Conservation (phyloP, 306 rosid species). For the Cyclanthera cordifolia region DNA sequence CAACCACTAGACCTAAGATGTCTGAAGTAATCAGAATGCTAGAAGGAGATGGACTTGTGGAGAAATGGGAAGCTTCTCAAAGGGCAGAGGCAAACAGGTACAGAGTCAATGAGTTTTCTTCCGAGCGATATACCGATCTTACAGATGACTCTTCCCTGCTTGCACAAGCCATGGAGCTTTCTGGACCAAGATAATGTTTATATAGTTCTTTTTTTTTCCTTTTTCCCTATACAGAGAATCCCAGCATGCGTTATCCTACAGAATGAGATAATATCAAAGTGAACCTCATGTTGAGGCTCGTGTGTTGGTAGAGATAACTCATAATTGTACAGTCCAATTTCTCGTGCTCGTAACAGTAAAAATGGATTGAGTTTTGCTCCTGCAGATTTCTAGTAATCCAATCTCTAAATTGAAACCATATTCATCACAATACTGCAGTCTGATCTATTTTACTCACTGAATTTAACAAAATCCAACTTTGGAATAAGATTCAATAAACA, state of each 20-base stretch:
- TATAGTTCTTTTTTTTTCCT: neutral
- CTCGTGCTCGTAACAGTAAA: slow-evolving; percentile 29
- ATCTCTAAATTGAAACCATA: neutral
- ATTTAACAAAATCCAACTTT: neutral
- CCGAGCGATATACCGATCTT: slow-evolving; percentile 83
- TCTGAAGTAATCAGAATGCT: slow-evolving; percentile 96
- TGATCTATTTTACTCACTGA: too few relatives aligned
- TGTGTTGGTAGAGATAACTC: slow-evolving; percentile 20
- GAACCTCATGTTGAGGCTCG: slow-evolving; percentile 30
- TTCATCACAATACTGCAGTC: neutral
- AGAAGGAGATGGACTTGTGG: slow-evolving; percentile 95
- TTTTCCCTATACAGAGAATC: neutral
- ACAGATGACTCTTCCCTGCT: slow-evolving; percentile 94
- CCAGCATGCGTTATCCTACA: slow-evolving; percentile 6
- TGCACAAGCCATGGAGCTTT: slow-evolving; percentile 96
- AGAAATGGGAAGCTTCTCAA: slow-evolving; percentile 95
- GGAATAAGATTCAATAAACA: neutral
- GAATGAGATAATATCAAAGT: slow-evolving; percentile 12
- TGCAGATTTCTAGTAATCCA: neutral
- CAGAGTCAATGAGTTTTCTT: slow-evolving; percentile 67
- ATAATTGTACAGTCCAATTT: slow-evolving; percentile 33
- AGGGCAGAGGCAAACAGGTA: slow-evolving; percentile 65
- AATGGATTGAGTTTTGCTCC: slow-evolving; percentile 21
- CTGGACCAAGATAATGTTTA: slow-evolving; percentile 80
- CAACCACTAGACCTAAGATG: slow-evolving; percentile 81